These are phyloP conservation scores for Physcia stellaris DNA, from an alignment of 495 filamentous ascomycete genomes.

Conservation along the genomic window DNA sequence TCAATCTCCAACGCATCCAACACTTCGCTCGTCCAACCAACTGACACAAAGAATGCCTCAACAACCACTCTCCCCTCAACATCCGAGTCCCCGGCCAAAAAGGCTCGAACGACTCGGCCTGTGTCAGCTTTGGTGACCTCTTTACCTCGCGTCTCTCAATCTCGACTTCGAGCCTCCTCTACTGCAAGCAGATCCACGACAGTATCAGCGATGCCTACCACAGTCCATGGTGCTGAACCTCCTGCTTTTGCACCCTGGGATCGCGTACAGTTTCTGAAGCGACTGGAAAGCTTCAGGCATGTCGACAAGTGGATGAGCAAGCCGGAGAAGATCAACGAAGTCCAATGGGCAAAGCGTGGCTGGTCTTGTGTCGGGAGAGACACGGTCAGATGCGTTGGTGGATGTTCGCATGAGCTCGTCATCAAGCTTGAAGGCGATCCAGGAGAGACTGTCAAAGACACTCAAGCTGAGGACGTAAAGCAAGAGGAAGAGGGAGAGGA, in stretches of 20 bases:
- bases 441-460: too few relatives aligned
- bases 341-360: constrained; percentile 88
- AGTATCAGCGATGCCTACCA: constrained; percentile 12
- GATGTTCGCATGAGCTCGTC: constrained; percentile 69
- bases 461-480: neutral
- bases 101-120: constrained; percentile 15
- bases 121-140: constrained; percentile 17
- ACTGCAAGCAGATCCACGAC: constrained; percentile 16
- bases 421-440: constrained; percentile 66
- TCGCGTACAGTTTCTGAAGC: constrained; percentile 64
- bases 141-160: constrained; percentile 23
- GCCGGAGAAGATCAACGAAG: constrained; percentile 70
- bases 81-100: constrained; percentile 15
- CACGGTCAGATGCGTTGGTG: constrained; percentile 63
- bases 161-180: constrained; percentile 15
- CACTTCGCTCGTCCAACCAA: constrained; percentile 13
- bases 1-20: constrained; percentile 34
- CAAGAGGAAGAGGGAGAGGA: constrained; percentile 2
- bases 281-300: constrained; percentile 77
- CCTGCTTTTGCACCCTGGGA: constrained; percentile 72
- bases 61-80: constrained; percentile 14
- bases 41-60: constrained; percentile 12
- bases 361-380: constrained; percentile 79
- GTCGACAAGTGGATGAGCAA: constrained; percentile 77
- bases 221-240: constrained; percentile 19